Conservation (phyloP, 2,329 filamentous ascomycete genomes). For the Monilinia aucupariae region DNA sequence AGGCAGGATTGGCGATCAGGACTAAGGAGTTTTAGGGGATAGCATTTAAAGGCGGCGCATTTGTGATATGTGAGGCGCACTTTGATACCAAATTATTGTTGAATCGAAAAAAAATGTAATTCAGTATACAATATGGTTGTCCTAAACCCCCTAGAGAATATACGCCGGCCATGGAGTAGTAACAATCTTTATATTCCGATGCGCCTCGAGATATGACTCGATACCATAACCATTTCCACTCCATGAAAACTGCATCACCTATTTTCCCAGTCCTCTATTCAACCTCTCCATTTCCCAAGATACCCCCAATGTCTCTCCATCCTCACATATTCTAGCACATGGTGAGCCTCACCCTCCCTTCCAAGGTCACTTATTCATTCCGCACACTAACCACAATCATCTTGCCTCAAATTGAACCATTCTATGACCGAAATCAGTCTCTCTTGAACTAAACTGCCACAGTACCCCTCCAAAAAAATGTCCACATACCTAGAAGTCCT, state of each 20-base stretch:
- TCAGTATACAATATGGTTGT: slow-evolving; percentile 4
- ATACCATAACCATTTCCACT: slow-evolving; percentile 7
- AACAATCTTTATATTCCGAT: slow-evolving; percentile 12
- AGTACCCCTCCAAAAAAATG: not conserved
- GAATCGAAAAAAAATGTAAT: slow-evolving; percentile 1
- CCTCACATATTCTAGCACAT: not conserved
- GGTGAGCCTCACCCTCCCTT: no score
- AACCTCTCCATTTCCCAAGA: not conserved
- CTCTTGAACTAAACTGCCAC: not conserved
- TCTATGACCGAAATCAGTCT: slow-evolving; percentile 43
- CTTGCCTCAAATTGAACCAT: slow-evolving; percentile 99
- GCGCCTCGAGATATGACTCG: slow-evolving; percentile 18
- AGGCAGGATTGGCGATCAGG: slow-evolving; percentile 11
- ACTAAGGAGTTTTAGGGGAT: slow-evolving; percentile 13
- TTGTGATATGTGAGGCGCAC: slow-evolving; percentile 24
- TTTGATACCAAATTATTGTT: slow-evolving; percentile 15
- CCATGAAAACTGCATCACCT: slow-evolving; percentile 2
- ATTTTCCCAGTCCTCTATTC: slow-evolving; percentile 6
- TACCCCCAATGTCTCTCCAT: slow-evolving; percentile 2
- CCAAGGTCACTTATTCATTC: not conserved
- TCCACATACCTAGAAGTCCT: slow-evolving; percentile 79
- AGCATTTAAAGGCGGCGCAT: slow-evolving; percentile 34
- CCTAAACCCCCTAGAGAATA: not conserved
- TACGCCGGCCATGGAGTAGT: slow-evolving; percentile 9
- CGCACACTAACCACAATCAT: slow-evolving; percentile 40